Evolutionary conservation across 1,139 yeast genomes (phyloP).

Genomic region (Yamadazyma songkhlaensis): DNA sequence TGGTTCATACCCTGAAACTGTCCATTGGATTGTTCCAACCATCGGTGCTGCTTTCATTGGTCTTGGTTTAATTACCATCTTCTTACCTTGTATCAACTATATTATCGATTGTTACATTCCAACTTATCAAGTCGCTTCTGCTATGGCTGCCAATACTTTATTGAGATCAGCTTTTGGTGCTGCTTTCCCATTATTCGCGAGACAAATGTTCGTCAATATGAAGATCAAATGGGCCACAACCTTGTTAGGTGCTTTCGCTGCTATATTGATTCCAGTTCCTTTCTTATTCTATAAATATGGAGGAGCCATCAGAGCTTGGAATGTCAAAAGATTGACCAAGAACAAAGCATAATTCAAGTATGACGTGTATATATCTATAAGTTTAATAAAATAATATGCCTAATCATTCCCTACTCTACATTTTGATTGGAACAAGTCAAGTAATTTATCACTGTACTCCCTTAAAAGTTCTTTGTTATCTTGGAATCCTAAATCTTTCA

Average conservation of each 20-base stretch:
- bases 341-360: too few relatives aligned
- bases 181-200: conserved; percentile 49
- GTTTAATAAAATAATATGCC: too few relatives aligned
- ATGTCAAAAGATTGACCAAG: conserved; percentile 1
- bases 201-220: conserved; percentile 70
- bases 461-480: conserved; percentile 20
- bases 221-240: conserved; percentile 84
- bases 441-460: conserved; percentile 30
- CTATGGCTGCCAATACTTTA: conserved; percentile 84
- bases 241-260: conserved; percentile 66
- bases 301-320: conserved; percentile 44
- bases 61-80: conserved; percentile 69
- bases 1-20: conserved; percentile 62
- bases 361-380: background rate
- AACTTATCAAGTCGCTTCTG: conserved; percentile 74
- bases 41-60: conserved; percentile 72
- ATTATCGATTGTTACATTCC: conserved; percentile 72
- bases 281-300: conserved; percentile 68
- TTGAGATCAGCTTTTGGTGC: conserved; percentile 61
- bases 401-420: conserved; percentile 2
- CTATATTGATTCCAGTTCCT: conserved; percentile 71
- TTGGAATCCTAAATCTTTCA: conserved; percentile 1
- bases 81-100: conserved; percentile 75
- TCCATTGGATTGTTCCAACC: conserved; percentile 88
- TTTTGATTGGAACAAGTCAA: conserved; percentile 13